These are phyloP conservation scores for Coemansia sp. DNA, from an alignment of 192 early-diverging fungal genomes.

Conservation along the genomic window DNA sequence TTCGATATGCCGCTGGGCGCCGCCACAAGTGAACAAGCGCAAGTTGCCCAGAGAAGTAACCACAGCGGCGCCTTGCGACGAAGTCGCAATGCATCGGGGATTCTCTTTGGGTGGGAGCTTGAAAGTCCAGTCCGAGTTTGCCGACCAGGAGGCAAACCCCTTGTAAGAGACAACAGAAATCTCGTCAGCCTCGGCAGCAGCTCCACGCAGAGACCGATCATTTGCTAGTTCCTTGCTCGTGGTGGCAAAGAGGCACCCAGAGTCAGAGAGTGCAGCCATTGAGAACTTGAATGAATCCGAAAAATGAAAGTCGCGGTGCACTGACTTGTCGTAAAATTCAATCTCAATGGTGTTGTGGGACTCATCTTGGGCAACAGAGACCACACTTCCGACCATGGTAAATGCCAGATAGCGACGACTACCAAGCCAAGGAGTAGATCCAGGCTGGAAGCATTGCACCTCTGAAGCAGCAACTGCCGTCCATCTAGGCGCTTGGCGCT, in stretches of 20 bases:
- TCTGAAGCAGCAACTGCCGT: slow-evolving; percentile 11
- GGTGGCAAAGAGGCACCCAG: slow-evolving; percentile 71
- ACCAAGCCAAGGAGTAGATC: slow-evolving; percentile 64
- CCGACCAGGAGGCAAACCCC: slow-evolving; percentile 67
- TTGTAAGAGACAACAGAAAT: slow-evolving; percentile 70
- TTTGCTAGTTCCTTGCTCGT: slow-evolving; percentile 43
- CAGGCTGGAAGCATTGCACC: slow-evolving; percentile 74
- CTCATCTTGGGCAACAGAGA: slow-evolving; percentile 63
- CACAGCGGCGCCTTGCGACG: slow-evolving; percentile 62
- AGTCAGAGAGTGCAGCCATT: slow-evolving; percentile 69
- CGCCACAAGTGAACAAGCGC: slow-evolving; percentile 74
- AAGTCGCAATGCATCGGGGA: slow-evolving; percentile 70
- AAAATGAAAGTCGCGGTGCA: slow-evolving; percentile 76
- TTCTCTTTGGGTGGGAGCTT: slow-evolving; percentile 68
- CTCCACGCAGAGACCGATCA: slow-evolving; percentile 54
- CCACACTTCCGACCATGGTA: slow-evolving; percentile 81
- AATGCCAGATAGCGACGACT: slow-evolving; percentile 72
- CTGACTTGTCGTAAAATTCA: slow-evolving; percentile 83
- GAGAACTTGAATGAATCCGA: slow-evolving; percentile 74
- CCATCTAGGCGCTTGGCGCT: slow-evolving; percentile 43
- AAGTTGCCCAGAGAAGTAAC: slow-evolving; percentile 74
- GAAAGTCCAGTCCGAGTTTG: slow-evolving; percentile 75
- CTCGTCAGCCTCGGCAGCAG: slow-evolving; percentile 46
- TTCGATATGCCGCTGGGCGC: slow-evolving; percentile 74
- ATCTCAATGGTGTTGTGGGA: slow-evolving; percentile 78